Conservation (phyloP, 192 early-diverging fungal species). For the Podila epicladia region DNA sequence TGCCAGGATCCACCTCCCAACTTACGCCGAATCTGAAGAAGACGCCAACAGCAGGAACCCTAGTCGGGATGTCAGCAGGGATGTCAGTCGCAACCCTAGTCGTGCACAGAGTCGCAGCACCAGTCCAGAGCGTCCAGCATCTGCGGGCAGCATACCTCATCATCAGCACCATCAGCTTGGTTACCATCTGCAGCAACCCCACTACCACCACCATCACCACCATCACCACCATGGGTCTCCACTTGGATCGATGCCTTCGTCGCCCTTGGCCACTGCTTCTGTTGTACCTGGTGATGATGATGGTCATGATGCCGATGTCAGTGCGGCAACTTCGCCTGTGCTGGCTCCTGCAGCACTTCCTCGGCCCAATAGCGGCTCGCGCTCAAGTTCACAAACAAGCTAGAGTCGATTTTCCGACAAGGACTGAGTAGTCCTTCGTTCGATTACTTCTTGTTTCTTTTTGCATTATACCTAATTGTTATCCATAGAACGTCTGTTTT, state of each 20-base stretch:
- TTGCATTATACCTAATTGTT: neutral
- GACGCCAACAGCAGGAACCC: constrained; percentile 32
- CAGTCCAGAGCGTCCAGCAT: constrained; percentile 25
- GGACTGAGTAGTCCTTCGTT: neutral
- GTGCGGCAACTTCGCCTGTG: neutral
- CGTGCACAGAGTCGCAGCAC: constrained; percentile 20
- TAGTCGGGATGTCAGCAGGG: constrained; percentile 16
- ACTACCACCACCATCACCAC: too few relatives aligned
- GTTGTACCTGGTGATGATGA: neutral
- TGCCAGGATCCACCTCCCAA: constrained; percentile 37
- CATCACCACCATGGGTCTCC: too few relatives aligned
- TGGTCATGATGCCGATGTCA: neutral
- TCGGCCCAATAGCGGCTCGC: neutral
- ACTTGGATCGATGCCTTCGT: too few relatives aligned
- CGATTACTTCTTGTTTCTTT: neutral
- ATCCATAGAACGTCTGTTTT: too few relatives aligned
- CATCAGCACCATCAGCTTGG: neutral
- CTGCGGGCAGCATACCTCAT: constrained; percentile 5
- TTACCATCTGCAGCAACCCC: too few relatives aligned
- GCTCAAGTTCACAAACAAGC: neutral
- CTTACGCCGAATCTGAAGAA: constrained; percentile 41
- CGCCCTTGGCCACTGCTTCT: neutral
- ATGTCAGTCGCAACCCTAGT: constrained; percentile 13
- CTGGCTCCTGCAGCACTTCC: neutral
- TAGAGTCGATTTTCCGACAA: neutral